Evolutionary conservation across 2,329 filamentous ascomycete genomes (phyloP).

Genomic region (Chaetomium olivaceum): DNA sequence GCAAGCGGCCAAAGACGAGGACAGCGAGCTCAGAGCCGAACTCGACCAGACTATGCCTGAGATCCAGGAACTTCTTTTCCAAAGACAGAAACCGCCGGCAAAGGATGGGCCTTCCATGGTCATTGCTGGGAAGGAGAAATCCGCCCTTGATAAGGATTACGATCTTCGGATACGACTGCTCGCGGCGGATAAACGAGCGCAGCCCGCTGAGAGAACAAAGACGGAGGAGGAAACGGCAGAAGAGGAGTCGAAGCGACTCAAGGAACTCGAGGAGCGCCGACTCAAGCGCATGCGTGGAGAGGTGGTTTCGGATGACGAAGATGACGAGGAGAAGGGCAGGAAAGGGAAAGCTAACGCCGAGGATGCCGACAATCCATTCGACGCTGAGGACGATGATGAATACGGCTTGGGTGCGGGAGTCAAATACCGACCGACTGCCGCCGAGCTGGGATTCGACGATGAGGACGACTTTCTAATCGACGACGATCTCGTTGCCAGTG

Average conservation of each 20-base stretch:
- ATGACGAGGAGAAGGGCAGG: conserved; percentile 46
- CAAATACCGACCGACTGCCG: conserved; percentile 56
- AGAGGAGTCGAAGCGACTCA: conserved; percentile 74
- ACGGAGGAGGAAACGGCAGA: conserved; percentile 82
- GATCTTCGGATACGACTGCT: conserved; percentile 81
- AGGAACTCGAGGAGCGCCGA: conserved; percentile 79
- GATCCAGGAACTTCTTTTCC: conserved; percentile 71
- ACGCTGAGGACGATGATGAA: conserved; percentile 52
- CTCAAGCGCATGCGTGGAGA: conserved; percentile 82
- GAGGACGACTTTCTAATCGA: conserved; percentile 94
- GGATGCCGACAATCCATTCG: conserved; percentile 38
- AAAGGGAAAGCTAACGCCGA: conserved; percentile 39
- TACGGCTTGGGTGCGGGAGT: conserved; percentile 64
- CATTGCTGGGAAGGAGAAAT: conserved; percentile 60
- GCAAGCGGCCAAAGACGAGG: conserved; percentile 88
- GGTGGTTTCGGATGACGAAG: conserved; percentile 65
- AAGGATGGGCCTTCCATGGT: conserved; percentile 35
- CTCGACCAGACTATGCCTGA: conserved; percentile 81
- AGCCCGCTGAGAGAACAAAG: conserved; percentile 84
- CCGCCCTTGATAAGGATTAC: conserved; percentile 80
- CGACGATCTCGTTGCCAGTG: conserved; percentile 81
- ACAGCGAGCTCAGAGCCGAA: conserved; percentile 81
- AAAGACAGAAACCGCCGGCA: conserved; percentile 44
- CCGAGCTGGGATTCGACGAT: conserved; percentile 76
- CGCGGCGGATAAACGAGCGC: conserved; percentile 78